A percentile compares a stretch with the other conserved stretches of the same genome.
phyloP scores from a whole-genome alignment of 2,329 filamentous ascomycete genomes.

The Aspergillus carbonarius region DNA sequence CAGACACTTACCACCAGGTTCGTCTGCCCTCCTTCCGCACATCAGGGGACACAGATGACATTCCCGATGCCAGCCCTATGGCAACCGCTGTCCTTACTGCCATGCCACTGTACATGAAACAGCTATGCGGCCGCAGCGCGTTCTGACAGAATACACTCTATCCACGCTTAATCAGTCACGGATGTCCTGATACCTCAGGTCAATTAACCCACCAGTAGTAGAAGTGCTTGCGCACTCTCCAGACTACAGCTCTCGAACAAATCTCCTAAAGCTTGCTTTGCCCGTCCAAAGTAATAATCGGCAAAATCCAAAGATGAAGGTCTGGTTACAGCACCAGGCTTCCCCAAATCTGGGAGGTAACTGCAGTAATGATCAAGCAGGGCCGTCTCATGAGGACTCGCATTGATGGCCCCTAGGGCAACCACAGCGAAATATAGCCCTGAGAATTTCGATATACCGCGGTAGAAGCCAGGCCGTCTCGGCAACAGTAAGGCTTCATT shows the following conservation, averaged over 20 bases:
- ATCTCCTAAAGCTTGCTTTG: conserved; percentile 28
- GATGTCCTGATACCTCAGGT: not conserved
- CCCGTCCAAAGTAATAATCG: conserved; percentile 26
- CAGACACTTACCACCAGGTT: conserved; percentile 26
- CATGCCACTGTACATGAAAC: conserved; percentile 39
- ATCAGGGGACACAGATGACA: conserved; percentile 18
- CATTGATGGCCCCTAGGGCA: conserved; percentile 30
- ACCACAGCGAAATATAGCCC: conserved; percentile 31
- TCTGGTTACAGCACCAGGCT: not conserved
- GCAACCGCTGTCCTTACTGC: conserved; percentile 35
- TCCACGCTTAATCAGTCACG: not conserved
- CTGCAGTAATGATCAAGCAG: conserved; percentile 23
- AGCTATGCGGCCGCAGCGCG: conserved; percentile 35
- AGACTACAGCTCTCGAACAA: conserved; percentile 30
- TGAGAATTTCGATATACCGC: conserved; percentile 18
- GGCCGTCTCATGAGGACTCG: conserved; percentile 22
- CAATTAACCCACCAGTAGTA: conserved; percentile 21
- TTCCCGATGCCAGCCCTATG: conserved; percentile 32
- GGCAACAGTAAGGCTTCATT: conserved; percentile 19
- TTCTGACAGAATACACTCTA: conserved; percentile 34
- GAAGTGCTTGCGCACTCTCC: conserved; percentile 27
- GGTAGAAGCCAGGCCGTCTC: conserved; percentile 9
- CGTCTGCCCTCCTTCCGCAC: conserved; percentile 21
- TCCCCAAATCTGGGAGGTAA: conserved; percentile 3
- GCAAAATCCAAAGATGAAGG: conserved; percentile 24